These are phyloP conservation scores for Acanthamoeba castellanii DNA, from an alignment of 208 protist species.

Conservation along the genomic window DNA sequence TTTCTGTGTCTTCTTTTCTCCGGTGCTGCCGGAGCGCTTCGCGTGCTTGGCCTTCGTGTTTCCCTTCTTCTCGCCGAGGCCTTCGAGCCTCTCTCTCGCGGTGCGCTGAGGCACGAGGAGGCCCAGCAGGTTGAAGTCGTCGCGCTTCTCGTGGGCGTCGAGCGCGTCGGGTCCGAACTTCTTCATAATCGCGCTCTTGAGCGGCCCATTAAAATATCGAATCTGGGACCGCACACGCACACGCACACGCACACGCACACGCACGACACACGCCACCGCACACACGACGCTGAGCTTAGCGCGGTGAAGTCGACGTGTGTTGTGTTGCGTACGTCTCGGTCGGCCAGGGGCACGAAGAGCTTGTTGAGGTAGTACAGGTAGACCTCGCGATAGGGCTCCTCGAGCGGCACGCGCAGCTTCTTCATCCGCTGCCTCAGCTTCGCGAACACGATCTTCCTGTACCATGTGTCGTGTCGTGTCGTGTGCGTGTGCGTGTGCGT, in stretches of 20 bases:
- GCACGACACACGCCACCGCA: no score
- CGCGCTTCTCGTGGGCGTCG: not conserved
- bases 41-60: not conserved
- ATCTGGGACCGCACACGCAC: not conserved
- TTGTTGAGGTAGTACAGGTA: not conserved
- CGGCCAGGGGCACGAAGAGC: not conserved
- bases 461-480: not conserved
- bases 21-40: not conserved
- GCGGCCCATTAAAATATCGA: not conserved
- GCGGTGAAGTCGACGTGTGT: not conserved
- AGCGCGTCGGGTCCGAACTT: conserved; percentile 45
- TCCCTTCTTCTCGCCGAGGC: not conserved
- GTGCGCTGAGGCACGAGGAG: not conserved
- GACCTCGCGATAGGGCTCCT: conserved; percentile 50
- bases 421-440: conserved; percentile 5
- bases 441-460: not conserved
- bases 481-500: not conserved
- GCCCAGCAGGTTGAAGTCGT: not conserved
- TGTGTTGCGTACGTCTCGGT: not conserved
- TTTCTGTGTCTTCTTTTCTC: not conserved
- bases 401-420: conserved; percentile 36
- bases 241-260: no score
- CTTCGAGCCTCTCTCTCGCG: no score
- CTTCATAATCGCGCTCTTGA: not conserved
- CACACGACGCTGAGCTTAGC: not conserved